Conservation (phyloP, 345 rosid species). For the Reutealis trisperma region DNA sequence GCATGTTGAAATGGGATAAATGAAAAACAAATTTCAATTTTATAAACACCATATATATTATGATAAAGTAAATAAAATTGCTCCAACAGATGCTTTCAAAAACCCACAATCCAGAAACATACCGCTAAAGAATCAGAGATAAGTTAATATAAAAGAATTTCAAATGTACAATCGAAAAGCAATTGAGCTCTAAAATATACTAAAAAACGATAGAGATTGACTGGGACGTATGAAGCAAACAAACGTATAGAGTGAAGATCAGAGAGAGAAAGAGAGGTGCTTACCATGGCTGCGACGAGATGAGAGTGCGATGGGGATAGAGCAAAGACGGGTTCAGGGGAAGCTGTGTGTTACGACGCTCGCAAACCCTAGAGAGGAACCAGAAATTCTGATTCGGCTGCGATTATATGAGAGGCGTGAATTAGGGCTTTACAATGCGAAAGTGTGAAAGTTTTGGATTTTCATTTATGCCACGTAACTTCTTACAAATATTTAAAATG, state of each 20-base stretch:
- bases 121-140: too few relatives aligned
- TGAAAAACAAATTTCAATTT: too few relatives aligned
- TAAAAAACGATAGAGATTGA: background rate
- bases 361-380: constrained; percentile 12
- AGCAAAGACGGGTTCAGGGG: background rate
- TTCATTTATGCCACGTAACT: background rate
- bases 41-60: too few relatives aligned
- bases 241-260: background rate
- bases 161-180: background rate
- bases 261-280: background rate
- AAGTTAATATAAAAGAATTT: background rate
- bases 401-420: background rate
- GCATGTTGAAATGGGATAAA: too few relatives aligned
- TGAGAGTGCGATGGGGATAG: background rate
- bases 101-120: too few relatives aligned
- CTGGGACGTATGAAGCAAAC: background rate
- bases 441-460: background rate
- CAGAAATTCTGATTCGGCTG: background rate
- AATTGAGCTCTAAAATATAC: background rate
- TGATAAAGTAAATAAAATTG: too few relatives aligned
- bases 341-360: background rate
- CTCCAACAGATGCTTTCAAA: too few relatives aligned
- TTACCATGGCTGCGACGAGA: constrained; percentile 31
- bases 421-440: constrained; percentile 22
- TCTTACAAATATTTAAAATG: background rate